Base-by-base conservation (phyloP, 73 alveolate genomes). In the Paramecium sexaurelia region DNA sequence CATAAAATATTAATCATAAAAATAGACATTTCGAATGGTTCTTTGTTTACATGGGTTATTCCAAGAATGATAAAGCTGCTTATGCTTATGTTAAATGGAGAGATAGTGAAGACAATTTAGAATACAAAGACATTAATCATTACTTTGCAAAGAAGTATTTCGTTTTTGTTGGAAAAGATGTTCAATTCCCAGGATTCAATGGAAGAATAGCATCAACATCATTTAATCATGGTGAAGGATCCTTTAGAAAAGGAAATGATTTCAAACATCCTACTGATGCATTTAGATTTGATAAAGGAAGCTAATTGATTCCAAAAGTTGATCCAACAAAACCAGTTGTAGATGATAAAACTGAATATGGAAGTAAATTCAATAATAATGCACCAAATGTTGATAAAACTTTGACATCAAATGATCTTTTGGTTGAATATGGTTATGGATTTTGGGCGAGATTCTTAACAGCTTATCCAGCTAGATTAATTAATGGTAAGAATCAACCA, bases 311-410 rank as follows among this genome's bases (percentile, higher is more conserved):
- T 22, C 71, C 68, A 20, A 78, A 78, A 78, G 90, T 78, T 22
- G 90, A 78, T 26, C 90, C 90, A 19, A 24, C 75, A 78, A 78
- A 78, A 78, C 90, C 90, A 10, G 40, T 39, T 78, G 73, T 78
- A 0, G 90, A 78, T 43, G 43, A 78, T 24, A 43, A 78, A 11
- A 40, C 75, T 78, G 90, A 43, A 61, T 26, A 61, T 51, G 67
- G 43, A 1, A 61, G 83, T 45, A 61, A 40, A 39, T 78, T 41
- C 32, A 78, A 78, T 43, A 43, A 78, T 43, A 78, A 78, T 39
- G 68, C 90, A 7, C 90, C 90, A 41, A 45, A 22, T 9, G 35
- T 78, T 45, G 73, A 37, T 24, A 40, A 78, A 9, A 22, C 27
- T 3, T 39, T 41, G 55, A 0, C 45, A 40, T 37, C 68, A 2